Base-by-base conservation (phyloP, 2,329 filamentous ascomycete species). In the Colletotrichum filicis region DNA sequence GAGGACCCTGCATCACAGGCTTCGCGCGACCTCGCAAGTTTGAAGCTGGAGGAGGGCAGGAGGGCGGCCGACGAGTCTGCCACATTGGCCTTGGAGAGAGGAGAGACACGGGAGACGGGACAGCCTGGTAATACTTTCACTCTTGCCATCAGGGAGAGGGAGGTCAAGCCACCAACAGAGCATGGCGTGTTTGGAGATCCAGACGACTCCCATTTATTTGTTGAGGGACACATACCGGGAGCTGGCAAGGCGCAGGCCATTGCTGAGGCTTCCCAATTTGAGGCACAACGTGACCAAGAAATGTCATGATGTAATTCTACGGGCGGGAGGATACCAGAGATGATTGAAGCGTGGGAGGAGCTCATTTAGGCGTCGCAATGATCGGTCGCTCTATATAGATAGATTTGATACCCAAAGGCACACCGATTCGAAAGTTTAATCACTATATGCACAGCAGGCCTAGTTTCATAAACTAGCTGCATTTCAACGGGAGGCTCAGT, bases 61-160 rank as follows among this genome's bases (percentile, higher is more conserved):
- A 83, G 83, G 37, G 79, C 80, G 16, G 81, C 82, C 2, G 77
- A 82, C 66, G 82, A 86, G 63, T 81, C 81, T 1, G 81, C 81
- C 28, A 81, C 85, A 3, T 80, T 91, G 12, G 88, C 88, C 0
- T 75, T 88, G 7, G 89, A 91, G 77, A 85, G 89, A 71, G 84
- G 84, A 8, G 79, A 83, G 49, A 76, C 78, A 24, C 68, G 76
- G 8, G 69, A 42, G 32, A 28, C n/a, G 8, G 26, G 73, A 14
- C 35, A 28, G 19, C 42, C 66, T 0, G 52, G 63, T 11, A 82
- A 80, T 65, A 83, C 81, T 73, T 79, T 90, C 22, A 84, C 86
- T 59, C 82, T 91, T 46, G 84, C 80, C 1, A 86, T 91, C 26
- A 83, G 82, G 61, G 91, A 90, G 80, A 91, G 88, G 77, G 84